Conservation (phyloP, 2,329 filamentous ascomycete genomes). For the Clarireedia paspali region DNA sequence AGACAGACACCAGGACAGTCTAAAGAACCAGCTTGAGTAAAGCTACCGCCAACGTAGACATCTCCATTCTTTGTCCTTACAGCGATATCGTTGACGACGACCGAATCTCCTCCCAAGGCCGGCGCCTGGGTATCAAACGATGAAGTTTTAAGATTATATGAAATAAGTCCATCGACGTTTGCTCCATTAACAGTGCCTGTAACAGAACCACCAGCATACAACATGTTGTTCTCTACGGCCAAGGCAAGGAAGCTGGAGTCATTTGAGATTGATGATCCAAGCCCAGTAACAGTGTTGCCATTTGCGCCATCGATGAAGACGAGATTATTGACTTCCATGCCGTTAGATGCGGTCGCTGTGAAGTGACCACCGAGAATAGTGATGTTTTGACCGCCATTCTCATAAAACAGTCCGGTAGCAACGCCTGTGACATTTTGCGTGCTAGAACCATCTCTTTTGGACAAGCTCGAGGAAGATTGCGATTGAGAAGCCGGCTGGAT, state of each 20-base stretch:
- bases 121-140: slow-evolving; percentile 67
- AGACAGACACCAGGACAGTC: slow-evolving; percentile 77
- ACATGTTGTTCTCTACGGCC: slow-evolving; percentile 54
- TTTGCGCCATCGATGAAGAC: slow-evolving; percentile 74
- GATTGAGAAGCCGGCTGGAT: slow-evolving; percentile 35
- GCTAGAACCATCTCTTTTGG: slow-evolving; percentile 38
- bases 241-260: slow-evolving; percentile 72
- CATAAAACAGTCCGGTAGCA: slow-evolving; percentile 73
- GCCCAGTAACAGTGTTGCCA: slow-evolving; percentile 57
- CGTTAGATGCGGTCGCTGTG: slow-evolving; percentile 58
- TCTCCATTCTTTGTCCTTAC: slow-evolving; percentile 62
- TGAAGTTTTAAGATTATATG: slow-evolving; percentile 65
- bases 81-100: slow-evolving; percentile 69
- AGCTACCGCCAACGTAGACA: slow-evolving; percentile 81
- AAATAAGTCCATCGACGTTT: slow-evolving; percentile 64
- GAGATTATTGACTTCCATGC: slow-evolving; percentile 69
- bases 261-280: slow-evolving; percentile 56
- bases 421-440: slow-evolving; percentile 54
- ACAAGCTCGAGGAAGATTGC: slow-evolving; percentile 32
- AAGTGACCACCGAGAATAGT: slow-evolving; percentile 90
- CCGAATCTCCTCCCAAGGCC: slow-evolving; percentile 59
- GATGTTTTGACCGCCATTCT: slow-evolving; percentile 61
- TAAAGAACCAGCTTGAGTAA: slow-evolving; percentile 74
- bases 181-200: slow-evolving; percentile 60
- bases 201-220: slow-evolving; percentile 79